Conservation (phyloP, 176 grass and related monocot genomes). For the Eleusine coracana region DNA sequence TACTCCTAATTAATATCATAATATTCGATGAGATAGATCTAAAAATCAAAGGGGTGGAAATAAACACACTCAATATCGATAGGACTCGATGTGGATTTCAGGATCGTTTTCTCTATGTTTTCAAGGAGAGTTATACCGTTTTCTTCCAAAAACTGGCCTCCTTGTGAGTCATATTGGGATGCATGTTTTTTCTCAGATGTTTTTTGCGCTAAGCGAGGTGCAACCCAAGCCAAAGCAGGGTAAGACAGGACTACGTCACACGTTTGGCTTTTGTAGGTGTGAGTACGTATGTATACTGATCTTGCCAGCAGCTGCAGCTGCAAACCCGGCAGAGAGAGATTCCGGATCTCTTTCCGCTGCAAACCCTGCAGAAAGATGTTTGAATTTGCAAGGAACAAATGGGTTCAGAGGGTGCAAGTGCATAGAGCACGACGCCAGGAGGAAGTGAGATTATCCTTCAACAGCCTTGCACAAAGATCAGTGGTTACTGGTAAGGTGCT, state of each 20-base stretch:
- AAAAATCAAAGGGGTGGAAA: too few species aligned
- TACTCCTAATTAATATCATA: too few species aligned
- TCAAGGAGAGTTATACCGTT: neutral
- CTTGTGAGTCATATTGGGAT: too few species aligned
- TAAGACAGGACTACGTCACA: too few species aligned
- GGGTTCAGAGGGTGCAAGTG: neutral
- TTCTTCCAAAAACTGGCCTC: neutral
- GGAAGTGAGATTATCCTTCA: slow-evolving; percentile 7
- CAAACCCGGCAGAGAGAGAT: slow-evolving; percentile 42
- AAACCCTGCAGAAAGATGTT: neutral
- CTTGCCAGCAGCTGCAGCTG: slow-evolving; percentile 29
- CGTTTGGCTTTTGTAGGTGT: too few species aligned
- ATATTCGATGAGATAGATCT: too few species aligned
- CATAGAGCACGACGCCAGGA: neutral
- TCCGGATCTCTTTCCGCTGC: slow-evolving; percentile 50
- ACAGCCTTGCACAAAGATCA: slow-evolving; percentile 52
- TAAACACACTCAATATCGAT: too few species aligned
- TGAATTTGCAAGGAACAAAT: slow-evolving; percentile 41
- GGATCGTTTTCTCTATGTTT: too few species aligned
- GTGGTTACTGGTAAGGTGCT: neutral
- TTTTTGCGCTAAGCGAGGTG: too few species aligned
- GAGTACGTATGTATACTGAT: neutral
- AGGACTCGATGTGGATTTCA: too few species aligned
- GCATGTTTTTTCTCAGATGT: too few species aligned
- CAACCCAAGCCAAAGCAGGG: neutral